Evolutionary conservation across 1,139 yeast species (phyloP), one percentile per base, ranked within the genome.

Genomic region (Debaryomyces coudertii): DNA sequence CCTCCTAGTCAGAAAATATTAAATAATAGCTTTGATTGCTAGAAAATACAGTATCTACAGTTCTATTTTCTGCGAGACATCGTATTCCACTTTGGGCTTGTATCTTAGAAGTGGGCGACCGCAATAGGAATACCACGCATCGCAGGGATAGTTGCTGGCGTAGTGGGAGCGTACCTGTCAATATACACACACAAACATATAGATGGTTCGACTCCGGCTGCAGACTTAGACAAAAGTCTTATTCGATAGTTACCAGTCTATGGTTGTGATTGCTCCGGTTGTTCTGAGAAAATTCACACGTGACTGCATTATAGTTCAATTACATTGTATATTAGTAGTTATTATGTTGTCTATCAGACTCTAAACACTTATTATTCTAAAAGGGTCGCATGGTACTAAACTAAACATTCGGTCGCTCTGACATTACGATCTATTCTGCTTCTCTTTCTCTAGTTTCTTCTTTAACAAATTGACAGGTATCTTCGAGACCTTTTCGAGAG

Each of bases 401-500:
- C n/a, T n/a, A n/a, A n/a, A n/a, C 22, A 20, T 5, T 4, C 22
- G 22, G 5, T 20, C 22, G 22, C 22, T 20, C 22, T 20, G 14
- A 15, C n/a, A 9, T 28, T 12, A 36, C 18, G 31, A 25, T 7
- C 12, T 38, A 4, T 28, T 18, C 28, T 18, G 35, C 27, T 27
- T 38, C 7, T 38, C 41, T 42, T 43, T 45, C 33, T 44, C 47
- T 24, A 44, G 36, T 42, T 52, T 47, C 36, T 52, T 51, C 24
- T 53, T 42, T 50, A 57, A 52, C 28, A 58, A 53, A 45, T 54
- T 51, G 31, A 57, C 45, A 7, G 62, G 63, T 16, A 57, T 39
- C 42, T 53, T 55, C 28, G 61, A 49, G 7, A 58, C 59, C 40
- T 54, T 60, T 5, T 54, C 59, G 41, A 58, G 49, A 3, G 59